These are phyloP conservation scores for Glaciozyma antarctica DNA, from an alignment of 768 basidiomycete genomes.

Conservation along the genomic window DNA sequence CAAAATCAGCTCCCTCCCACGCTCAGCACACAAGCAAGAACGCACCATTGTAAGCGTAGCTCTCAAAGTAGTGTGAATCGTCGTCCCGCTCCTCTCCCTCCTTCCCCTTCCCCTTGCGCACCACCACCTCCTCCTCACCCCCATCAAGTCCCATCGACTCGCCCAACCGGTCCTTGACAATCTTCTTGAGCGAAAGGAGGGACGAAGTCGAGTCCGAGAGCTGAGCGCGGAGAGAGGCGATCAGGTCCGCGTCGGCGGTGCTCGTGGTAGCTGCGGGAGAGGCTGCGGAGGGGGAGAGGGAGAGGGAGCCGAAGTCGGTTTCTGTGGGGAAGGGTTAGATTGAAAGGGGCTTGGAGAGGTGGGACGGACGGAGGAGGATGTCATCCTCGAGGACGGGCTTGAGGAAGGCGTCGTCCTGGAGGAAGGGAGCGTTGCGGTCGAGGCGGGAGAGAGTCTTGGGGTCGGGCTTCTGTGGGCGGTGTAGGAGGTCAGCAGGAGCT, in stretches of 20 bases:
- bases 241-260: conserved; percentile 45
- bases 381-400: conserved; percentile 76
- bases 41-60: conserved; percentile 76
- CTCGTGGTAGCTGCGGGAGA: background rate
- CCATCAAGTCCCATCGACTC: conserved; percentile 13
- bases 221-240: conserved; percentile 23
- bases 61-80: conserved; percentile 87
- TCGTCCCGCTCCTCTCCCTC: conserved; percentile 55
- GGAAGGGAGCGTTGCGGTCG: conserved; percentile 47
- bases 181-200: conserved; percentile 18
- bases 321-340: conserved; percentile 44
- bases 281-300: conserved; percentile 3
- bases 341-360: background rate
- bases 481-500: background rate
- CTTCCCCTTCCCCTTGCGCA: background rate
- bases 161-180: conserved; percentile 18
- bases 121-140: background rate
- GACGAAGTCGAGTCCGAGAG: conserved; percentile 25
- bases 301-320: conserved; percentile 52
- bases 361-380: conserved; percentile 67
- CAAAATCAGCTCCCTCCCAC: background rate
- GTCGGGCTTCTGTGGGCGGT: conserved; percentile 48
- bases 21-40: background rate
- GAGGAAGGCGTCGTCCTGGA: conserved; percentile 68
- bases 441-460: conserved; percentile 35